These are phyloP conservation scores for Rhytidiadelphus loreus DNA, from an alignment of 225 moss, liverwort and hornwort genomes.

Conservation along the genomic window DNA sequence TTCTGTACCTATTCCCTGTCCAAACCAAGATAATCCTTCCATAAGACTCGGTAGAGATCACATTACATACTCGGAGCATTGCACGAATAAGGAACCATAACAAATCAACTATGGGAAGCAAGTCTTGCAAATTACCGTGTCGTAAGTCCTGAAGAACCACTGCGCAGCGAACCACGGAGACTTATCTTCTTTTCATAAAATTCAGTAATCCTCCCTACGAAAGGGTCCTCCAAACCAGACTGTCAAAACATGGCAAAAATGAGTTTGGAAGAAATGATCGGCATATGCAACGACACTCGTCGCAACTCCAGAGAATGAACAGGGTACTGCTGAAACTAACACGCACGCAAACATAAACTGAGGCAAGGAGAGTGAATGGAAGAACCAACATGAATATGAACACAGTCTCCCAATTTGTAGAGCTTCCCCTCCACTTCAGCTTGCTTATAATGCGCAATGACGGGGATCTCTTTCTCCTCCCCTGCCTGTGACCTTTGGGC, in stretches of 20 bases:
- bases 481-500: neutral
- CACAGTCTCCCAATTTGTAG: conserved; percentile 76
- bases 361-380: neutral
- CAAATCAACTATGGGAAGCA: neutral
- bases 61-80: neutral
- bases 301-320: neutral
- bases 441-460: conserved; percentile 46
- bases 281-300: neutral
- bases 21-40: neutral
- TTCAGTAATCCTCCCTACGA: conserved; percentile 71
- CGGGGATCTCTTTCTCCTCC: conserved; percentile 25
- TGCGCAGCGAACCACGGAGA: conserved; percentile 67
- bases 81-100: neutral
- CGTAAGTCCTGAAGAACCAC: conserved; percentile 85
- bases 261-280: neutral
- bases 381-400: conserved; percentile 58
- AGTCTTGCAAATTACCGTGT: conserved; percentile 47
- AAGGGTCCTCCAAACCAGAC: conserved; percentile 51
- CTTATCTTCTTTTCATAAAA: conserved; percentile 58
- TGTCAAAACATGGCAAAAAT: conserved; percentile 4
- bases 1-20: conserved; percentile 57
- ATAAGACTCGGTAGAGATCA: neutral
- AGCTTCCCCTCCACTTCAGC: conserved; percentile 66
- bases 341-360: conserved; percentile 3
- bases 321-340: neutral